Base-by-base conservation (phyloP, 345 rosid species). In the Populus pruinosa region DNA sequence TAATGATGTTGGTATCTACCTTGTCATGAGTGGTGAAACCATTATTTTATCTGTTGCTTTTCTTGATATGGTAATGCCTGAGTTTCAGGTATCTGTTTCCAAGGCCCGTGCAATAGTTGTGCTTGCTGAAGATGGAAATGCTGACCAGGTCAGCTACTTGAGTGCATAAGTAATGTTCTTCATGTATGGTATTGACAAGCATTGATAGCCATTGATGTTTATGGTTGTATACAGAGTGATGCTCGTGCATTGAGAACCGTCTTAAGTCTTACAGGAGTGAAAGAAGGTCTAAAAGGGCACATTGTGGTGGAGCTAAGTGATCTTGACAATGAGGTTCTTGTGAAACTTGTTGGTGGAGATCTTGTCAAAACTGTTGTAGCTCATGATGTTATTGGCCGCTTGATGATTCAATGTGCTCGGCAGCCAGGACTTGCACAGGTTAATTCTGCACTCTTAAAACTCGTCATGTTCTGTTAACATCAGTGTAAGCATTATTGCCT, bases 351-450 rank as follows among this genome's bases (percentile, higher is more conserved):
- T 72, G 93, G 95, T 14, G 91, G 91, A 14, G 93, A 88, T 41
- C 95, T 88, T 83, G 87, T 91, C 33, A 88, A 91, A 86, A 91
- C 91, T 67, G 91, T 91, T 50, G 93, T 91, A 13, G 95, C 95
- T 68, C 95, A 91, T 80, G 93, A 91, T 87, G 95, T 91, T 25
- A 91, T 89, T 70, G 95, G 93, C 59, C 92, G 95, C 59, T 84
- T 91, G 82, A 91, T 91, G 95, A 91, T 91, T 87, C 93, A 91
- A 78, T 91, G 95, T 73, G 95, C 95, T 25, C 86, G 93, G 77
- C 93, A 91, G 70, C 95, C 93, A 39, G 95, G 93, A 79, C 88
- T 91, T 43, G 95, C 93, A 27, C 91, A 91, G 93, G 95, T 91
- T 73, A 76, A 63, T 75, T 85, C 44, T 77, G 78, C 50, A 49